These are phyloP conservation scores for Aspergillus sp. DNA, from an alignment of 2,329 filamentous ascomycete species.

Conservation along the genomic window DNA sequence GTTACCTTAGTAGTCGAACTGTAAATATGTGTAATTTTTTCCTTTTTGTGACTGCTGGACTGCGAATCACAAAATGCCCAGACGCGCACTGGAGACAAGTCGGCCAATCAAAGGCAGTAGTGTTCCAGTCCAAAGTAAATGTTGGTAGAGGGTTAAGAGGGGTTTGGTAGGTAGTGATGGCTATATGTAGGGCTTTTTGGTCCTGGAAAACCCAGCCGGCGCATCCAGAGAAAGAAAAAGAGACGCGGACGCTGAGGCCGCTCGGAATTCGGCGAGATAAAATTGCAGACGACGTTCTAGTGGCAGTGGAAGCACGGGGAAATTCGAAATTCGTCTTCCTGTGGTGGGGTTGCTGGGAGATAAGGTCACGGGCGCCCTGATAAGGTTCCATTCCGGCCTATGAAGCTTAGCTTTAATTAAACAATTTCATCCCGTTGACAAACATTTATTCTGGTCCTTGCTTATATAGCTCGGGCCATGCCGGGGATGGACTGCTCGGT, in stretches of 20 bases:
- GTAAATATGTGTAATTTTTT: not conserved
- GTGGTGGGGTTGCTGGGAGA: conserved; percentile 18
- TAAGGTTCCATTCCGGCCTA: conserved; percentile 17
- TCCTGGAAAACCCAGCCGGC: not conserved
- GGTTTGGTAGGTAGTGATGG: not conserved
- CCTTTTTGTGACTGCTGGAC: conserved; percentile 10
- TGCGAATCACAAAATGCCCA: conserved; percentile 14
- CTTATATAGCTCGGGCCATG: not conserved
- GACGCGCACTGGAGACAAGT: conserved; percentile 7
- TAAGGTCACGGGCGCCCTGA: conserved; percentile 15
- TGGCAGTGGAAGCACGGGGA: conserved; percentile 16
- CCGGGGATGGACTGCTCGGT: not conserved
- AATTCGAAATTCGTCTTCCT: conserved; percentile 8
- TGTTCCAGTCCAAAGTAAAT: not conserved
- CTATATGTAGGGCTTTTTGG: not conserved
- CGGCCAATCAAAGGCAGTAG: conserved; percentile 12
- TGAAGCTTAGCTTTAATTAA: not conserved
- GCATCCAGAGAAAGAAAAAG: conserved; percentile 4
- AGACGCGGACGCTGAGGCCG: not conserved
- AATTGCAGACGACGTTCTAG: conserved; percentile 8
- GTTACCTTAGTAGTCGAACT: not conserved
- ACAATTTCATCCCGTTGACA: conserved; percentile 6
- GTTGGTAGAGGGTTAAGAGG: not conserved
- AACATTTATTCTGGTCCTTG: not conserved
- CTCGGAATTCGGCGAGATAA: conserved; percentile 7